Evolutionary conservation across 768 basidiomycete species (phyloP), one percentile per base, ranked within the genome.

Genomic region (Cystofilobasidium capitatum): DNA sequence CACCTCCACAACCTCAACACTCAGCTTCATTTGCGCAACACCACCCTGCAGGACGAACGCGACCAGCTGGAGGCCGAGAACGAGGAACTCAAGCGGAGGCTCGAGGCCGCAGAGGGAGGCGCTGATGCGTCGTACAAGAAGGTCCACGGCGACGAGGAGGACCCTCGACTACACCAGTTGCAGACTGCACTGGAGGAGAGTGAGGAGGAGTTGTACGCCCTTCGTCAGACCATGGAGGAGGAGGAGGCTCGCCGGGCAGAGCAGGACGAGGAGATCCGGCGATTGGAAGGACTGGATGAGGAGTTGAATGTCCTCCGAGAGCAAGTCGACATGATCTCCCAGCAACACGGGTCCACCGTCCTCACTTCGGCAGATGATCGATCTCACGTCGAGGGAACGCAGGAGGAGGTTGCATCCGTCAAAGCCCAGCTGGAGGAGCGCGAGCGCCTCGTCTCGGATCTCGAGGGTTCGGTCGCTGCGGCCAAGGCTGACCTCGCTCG

Each of bases 1-100:
- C 93, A 94, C 75, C 76, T 94, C 73, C 89, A 93, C 76, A 86
- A 87, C 13, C 79, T 94, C 60, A 94, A 94, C 76, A 80, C 85
- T 51, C 81, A 86, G 61, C 66, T 62, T 29, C 60, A 68, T 22
- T 33, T 62, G n/a, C 61, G 49, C n/a, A 68, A 62, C 33, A 39
- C 37, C 35, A 63, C 51, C 16, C 66, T 68, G 12, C 60, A 68
- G 42, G 66, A 68, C 20, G 66, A 61, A 26, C 39, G 44, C n/a
- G 59, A 61, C 26, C 39, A 61, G 64, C 75, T 94, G 64, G 87
- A 89, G 71, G 88, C 91, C 75, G 91, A 94, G 79, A 93, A 92
- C 74, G 82, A 89, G 73, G 77, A 73, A 16, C 79, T 92, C 10
- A 75, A 84, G 7, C 24, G 26, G 51, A 26, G 29, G 29, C 51